A percentile compares a stretch with the other conserved stretches of the same genome.
phyloP scores from a whole-genome alignment of 2,329 filamentous ascomycete species.

The Ophiocordyceps camponoti-rufipedis region DNA sequence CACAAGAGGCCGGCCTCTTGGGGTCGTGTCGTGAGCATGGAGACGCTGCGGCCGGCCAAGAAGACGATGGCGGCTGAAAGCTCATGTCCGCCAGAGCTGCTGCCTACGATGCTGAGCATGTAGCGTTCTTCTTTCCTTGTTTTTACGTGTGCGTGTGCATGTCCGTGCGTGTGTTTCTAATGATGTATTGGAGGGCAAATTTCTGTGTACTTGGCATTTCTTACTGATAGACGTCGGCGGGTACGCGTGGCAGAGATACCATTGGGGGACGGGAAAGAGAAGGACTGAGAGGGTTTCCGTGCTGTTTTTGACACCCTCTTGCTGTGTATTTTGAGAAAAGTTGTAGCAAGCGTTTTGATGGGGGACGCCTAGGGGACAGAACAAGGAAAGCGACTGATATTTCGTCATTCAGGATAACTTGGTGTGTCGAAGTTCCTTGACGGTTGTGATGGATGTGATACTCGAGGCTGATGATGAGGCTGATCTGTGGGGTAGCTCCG shows the following conservation, averaged over 20 bases:
- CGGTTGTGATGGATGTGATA: too few relatives aligned
- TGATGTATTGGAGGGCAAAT: neutral
- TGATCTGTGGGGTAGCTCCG: too few relatives aligned
- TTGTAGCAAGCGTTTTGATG: too few relatives aligned
- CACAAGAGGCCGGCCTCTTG: slow-evolving; percentile 20
- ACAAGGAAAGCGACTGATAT: too few relatives aligned
- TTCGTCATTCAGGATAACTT: too few relatives aligned
- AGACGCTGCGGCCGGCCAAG: slow-evolving; percentile 18
- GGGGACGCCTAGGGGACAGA: too few relatives aligned
- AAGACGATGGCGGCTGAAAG: slow-evolving; percentile 11
- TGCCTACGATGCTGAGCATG: slow-evolving; percentile 9
- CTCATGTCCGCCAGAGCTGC: slow-evolving; percentile 4
- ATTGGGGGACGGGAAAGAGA: neutral
- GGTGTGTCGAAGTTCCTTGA: too few relatives aligned
- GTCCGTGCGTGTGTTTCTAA: neutral
- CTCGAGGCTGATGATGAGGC: too few relatives aligned
- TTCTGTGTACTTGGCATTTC: too few relatives aligned
- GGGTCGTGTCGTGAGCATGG: slow-evolving; percentile 18
- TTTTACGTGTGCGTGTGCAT: neutral
- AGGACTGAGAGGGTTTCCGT: neutral
- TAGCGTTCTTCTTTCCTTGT: slow-evolving; percentile 1
- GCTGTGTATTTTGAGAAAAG: too few relatives aligned
- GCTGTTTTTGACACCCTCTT: too few relatives aligned
- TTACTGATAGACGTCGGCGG: neutral
- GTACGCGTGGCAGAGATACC: neutral